Conservation (phyloP, 2,329 filamentous ascomycete species). For the Colletotrichum paranaense region DNA sequence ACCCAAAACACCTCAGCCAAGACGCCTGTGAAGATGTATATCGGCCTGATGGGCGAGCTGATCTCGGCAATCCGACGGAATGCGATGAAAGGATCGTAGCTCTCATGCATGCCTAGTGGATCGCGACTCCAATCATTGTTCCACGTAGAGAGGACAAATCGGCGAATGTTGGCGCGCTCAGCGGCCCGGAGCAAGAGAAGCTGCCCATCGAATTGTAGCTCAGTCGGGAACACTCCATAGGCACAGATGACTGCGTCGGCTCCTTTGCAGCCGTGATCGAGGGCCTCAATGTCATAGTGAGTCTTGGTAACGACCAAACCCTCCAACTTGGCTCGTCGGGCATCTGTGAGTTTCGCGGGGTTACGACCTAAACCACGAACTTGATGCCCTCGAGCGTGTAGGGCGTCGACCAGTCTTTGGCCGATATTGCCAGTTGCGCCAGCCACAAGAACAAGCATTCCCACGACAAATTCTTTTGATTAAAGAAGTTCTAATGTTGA, state of each 20-base stretch:
- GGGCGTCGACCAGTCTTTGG: background rate
- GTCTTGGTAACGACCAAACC: background rate
- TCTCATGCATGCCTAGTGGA: slow-evolving; percentile 42
- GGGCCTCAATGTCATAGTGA: background rate
- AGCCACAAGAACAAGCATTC: background rate
- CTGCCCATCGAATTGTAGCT: slow-evolving; percentile 44
- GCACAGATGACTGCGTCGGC: slow-evolving; percentile 11
- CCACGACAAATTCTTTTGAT: too few relatives aligned
- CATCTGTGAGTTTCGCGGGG: background rate
- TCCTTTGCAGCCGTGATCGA: background rate
- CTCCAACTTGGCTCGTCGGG: background rate
- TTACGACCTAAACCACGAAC: background rate
- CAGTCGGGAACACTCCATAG: slow-evolving; percentile 39
- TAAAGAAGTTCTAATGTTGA: too few relatives aligned
- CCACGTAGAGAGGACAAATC: slow-evolving; percentile 44
- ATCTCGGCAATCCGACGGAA: slow-evolving; percentile 43
- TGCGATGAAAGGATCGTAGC: slow-evolving; percentile 45
- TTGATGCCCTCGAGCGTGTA: background rate
- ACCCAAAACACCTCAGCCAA: slow-evolving; percentile 42
- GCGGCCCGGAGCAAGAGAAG: slow-evolving; percentile 48
- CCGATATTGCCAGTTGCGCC: background rate
- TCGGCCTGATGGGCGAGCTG: slow-evolving; percentile 40
- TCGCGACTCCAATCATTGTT: slow-evolving; percentile 45
- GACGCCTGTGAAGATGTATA: slow-evolving; percentile 44
- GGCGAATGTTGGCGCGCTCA: slow-evolving; percentile 45